Evolutionary conservation across 805 yeast species (phyloP).

Genomic region (Cyberlindnera mississippiensis): DNA sequence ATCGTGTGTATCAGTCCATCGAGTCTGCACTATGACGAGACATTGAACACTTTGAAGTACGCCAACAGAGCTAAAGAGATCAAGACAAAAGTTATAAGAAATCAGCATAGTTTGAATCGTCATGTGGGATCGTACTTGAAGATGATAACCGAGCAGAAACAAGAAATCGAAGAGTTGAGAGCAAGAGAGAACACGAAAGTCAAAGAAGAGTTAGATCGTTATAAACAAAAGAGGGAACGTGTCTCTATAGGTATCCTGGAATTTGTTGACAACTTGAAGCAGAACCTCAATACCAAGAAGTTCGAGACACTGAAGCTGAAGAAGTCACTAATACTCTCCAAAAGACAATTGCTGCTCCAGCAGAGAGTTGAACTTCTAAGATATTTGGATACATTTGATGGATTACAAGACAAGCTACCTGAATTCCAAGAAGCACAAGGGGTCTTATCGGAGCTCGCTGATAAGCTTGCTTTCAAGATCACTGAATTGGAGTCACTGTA

Average conservation of each 20-base stretch:
- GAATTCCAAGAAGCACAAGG: constrained; percentile 24
- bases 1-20: constrained; percentile 92
- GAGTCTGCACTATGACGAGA: constrained; percentile 85
- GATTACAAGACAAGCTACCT: constrained; percentile 22
- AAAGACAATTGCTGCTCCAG: constrained; percentile 38
- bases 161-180: constrained; percentile 66
- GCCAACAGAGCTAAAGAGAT: constrained; percentile 91
- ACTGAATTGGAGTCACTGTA: constrained; percentile 48
- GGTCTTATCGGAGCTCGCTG: constrained; percentile 32
- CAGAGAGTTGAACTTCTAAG: constrained; percentile 37
- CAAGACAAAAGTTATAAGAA: constrained; percentile 72
- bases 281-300: constrained; percentile 38
- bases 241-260: constrained; percentile 39
- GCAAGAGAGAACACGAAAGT: constrained; percentile 45
- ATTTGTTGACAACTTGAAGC: constrained; percentile 38
- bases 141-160: constrained; percentile 78
- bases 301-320: constrained; percentile 42
- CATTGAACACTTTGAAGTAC: constrained; percentile 84
- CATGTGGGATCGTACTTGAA: constrained; percentile 83
- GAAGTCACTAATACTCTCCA: constrained; percentile 34
- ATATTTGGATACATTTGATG: constrained; percentile 21
- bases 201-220: constrained; percentile 34
- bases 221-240: constrained; percentile 33
- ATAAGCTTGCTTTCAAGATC: constrained; percentile 42
- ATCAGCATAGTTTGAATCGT: constrained; percentile 69